Conservation (phyloP, 352 stramenopile species). For the Pythium sukuiense region DNA sequence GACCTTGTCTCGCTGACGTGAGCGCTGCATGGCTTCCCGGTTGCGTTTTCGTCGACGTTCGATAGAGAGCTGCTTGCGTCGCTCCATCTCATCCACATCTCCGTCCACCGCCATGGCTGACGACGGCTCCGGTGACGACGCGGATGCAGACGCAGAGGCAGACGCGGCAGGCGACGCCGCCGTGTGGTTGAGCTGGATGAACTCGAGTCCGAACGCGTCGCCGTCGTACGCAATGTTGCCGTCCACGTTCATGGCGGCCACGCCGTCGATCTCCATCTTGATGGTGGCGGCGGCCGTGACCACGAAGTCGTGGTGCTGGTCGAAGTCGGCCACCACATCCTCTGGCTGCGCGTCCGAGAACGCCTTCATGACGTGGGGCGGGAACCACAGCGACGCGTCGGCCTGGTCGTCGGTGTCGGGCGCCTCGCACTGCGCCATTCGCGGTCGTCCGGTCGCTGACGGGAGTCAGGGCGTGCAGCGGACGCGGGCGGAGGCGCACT, state of each 20-base stretch:
- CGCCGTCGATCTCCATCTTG: constrained; percentile 26
- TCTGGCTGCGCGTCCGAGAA: background rate
- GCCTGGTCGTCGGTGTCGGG: constrained; percentile 7
- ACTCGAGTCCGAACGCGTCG: constrained; percentile 1
- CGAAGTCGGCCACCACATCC: constrained; percentile 21
- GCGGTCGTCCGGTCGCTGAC: background rate
- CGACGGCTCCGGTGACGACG: background rate
- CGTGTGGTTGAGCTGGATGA: constrained; percentile 10
- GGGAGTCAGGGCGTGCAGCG: background rate
- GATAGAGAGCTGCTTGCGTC: constrained; percentile 35
- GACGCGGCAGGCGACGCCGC: background rate
- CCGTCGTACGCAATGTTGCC: background rate
- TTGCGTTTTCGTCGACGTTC: constrained; percentile 53
- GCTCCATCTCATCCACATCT: constrained; percentile 5
- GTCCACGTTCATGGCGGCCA: background rate
- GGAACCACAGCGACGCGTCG: constrained; percentile 18
- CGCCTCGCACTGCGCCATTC: constrained; percentile 19
- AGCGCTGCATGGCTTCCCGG: constrained; percentile 59
- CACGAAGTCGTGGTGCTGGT: constrained; percentile 19
- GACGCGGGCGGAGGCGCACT: background rate
- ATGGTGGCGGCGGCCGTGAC: constrained; percentile 13
- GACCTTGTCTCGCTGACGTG: constrained; percentile 47
- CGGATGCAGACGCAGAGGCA: background rate
- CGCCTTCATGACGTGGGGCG: constrained; percentile 10
- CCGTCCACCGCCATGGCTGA: background rate